A percentile compares a stretch with the other conserved stretches of the same genome.
These are phyloP conservation scores for Aspergillus sergii DNA, from an alignment of 2,329 filamentous ascomycete species.

Conservation along the genomic window DNA sequence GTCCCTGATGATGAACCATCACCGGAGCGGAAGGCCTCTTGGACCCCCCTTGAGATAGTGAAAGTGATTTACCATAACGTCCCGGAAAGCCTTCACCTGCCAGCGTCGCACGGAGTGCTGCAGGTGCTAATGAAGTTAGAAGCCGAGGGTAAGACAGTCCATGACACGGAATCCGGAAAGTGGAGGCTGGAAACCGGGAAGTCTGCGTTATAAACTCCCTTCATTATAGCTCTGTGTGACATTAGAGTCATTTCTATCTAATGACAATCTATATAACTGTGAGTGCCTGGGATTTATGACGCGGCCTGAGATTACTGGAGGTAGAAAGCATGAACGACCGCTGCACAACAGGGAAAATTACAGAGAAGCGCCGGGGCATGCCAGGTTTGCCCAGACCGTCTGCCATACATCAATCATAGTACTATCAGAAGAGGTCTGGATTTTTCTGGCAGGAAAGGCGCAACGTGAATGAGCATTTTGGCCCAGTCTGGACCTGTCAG, in stretches of 20 bases:
- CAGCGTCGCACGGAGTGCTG: conserved; percentile 74
- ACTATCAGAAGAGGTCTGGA: not conserved
- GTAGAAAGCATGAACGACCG: not conserved
- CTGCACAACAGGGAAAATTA: not conserved
- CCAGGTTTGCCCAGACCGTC: not conserved
- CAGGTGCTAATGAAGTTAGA: conserved; percentile 81
- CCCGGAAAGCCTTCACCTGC: conserved; percentile 70
- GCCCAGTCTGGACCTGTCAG: not conserved
- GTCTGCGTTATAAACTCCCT: conserved; percentile 32
- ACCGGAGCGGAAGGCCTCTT: conserved; percentile 45
- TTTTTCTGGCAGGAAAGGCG: not conserved
- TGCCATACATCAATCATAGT: not conserved
- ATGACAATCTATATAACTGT: not conserved
- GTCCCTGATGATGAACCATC: conserved; percentile 34
- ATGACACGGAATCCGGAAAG: conserved; percentile 30
- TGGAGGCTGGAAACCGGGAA: conserved; percentile 34
- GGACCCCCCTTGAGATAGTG: conserved; percentile 81
- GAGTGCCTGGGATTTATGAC: not conserved
- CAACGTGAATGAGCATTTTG: not conserved
- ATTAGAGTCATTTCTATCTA: not conserved
- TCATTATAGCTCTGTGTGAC: conserved; percentile 3
- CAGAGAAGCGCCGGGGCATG: not conserved
- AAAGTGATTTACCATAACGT: conserved; percentile 82
- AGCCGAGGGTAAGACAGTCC: conserved; percentile 67
- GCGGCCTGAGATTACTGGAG: not conserved